phyloP scores from a whole-genome alignment of 176 grass and related monocot species.

The Puccinellia tenuiflora region DNA sequence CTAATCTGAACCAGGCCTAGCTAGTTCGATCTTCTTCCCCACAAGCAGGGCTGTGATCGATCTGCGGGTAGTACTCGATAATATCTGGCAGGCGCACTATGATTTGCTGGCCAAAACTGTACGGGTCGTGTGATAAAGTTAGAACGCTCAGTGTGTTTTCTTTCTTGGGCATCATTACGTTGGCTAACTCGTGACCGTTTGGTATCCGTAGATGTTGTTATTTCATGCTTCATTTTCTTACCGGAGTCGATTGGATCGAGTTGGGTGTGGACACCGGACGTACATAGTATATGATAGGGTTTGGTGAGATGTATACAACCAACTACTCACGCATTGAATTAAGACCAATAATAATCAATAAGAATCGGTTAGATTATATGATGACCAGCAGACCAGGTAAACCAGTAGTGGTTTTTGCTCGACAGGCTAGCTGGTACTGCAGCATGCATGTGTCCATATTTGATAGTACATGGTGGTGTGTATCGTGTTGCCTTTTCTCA shows the following conservation, averaged over 20 bases:
- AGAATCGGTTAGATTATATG: neutral
- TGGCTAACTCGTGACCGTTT: slow-evolving; percentile 5
- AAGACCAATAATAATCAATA: neutral
- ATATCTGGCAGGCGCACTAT: neutral
- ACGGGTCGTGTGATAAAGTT: neutral
- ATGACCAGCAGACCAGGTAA: neutral
- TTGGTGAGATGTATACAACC: neutral
- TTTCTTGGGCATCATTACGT: slow-evolving; percentile 24
- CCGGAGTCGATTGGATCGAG: neutral
- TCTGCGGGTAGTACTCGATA: neutral
- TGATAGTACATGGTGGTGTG: slow-evolving; percentile 7
- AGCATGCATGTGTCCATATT: slow-evolving; percentile 18
- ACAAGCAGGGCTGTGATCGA: neutral
- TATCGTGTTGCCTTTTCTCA: slow-evolving; percentile 22
- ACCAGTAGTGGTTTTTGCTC: neutral
- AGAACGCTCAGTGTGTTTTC: neutral
- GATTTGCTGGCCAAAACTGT: slow-evolving; percentile 24
- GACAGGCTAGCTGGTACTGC: slow-evolving; percentile 21
- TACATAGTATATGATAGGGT: neutral
- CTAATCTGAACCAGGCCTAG: neutral
- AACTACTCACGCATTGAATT: neutral
- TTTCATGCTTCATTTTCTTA: slow-evolving; percentile 40
- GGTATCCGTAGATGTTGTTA: slow-evolving; percentile 14
- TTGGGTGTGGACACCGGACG: neutral
- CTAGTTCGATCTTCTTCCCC: slow-evolving; percentile 1